Conservation (phyloP, 176 grass and related monocot genomes). For the Chrysopogon serrulatus region DNA sequence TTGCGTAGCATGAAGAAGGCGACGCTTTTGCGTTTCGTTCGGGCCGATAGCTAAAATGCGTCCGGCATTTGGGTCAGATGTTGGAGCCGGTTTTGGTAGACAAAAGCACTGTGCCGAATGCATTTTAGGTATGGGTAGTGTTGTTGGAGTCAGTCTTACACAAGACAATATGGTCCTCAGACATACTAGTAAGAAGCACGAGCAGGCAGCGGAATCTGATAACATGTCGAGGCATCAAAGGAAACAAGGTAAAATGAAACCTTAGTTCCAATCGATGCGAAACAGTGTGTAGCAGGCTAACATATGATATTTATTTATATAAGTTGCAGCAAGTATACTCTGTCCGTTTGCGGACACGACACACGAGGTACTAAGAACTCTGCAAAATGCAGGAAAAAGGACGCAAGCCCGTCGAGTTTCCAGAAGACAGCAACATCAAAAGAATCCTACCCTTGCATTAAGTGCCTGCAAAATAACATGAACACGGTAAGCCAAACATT, state of each 20-base stretch:
- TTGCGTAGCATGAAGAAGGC: too few species aligned
- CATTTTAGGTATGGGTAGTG: too few species aligned
- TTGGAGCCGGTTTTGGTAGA: too few species aligned
- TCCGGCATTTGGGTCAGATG: too few species aligned
- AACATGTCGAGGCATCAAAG: background rate
- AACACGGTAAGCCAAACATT: background rate
- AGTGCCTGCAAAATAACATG: conserved; percentile 32
- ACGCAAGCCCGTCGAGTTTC: conserved; percentile 9
- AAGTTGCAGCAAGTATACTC: background rate
- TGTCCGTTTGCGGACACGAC: background rate
- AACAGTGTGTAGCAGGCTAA: background rate
- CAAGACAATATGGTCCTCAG: background rate
- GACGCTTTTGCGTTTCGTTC: too few species aligned
- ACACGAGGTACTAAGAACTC: background rate
- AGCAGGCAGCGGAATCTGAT: background rate
- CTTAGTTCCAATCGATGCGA: background rate
- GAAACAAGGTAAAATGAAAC: background rate
- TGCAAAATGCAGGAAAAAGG: background rate
- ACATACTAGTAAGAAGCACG: background rate
- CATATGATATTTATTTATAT: conserved; percentile 3
- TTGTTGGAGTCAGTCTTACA: too few species aligned
- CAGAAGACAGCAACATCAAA: background rate
- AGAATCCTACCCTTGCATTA: conserved; percentile 5
- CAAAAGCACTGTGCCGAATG: too few species aligned
- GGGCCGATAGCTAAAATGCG: too few species aligned